Evolutionary conservation across 441 rosid genomes (phyloP).

Genomic region (Flueggea neowawraea): DNA sequence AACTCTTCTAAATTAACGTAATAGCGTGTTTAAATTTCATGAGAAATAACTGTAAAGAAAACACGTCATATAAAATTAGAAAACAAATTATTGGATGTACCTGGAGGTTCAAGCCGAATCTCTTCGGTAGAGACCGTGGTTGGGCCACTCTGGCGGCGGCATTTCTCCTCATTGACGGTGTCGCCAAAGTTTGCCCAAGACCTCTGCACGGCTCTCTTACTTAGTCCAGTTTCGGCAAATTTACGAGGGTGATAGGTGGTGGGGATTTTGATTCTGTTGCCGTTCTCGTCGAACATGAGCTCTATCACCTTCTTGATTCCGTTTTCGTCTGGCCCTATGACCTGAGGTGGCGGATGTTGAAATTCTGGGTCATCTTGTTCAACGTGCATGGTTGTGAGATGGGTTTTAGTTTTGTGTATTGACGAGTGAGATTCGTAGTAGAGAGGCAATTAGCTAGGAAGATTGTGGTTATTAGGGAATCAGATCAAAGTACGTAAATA

Average conservation of each 20-base stretch:
- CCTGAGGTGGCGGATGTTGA: slow-evolving; percentile 64
- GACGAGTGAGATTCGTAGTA: no score
- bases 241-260: slow-evolving; percentile 64
- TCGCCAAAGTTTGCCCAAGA: slow-evolving; percentile 83
- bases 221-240: slow-evolving; percentile 60
- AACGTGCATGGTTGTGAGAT: no score
- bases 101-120: slow-evolving; percentile 60
- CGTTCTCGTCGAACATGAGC: slow-evolving; percentile 68
- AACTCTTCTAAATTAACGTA: no score
- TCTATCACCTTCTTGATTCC: slow-evolving; percentile 73
- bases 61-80: no score
- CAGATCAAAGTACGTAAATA: no score
- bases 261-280: slow-evolving; percentile 58
- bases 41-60: no score
- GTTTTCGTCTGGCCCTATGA: slow-evolving; percentile 71
- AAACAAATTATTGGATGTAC: slow-evolving; percentile 6
- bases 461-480: no score
- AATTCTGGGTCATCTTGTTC: slow-evolving; percentile 66
- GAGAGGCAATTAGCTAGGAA: no score
- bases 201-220: slow-evolving; percentile 64
- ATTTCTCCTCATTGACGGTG: slow-evolving; percentile 69
- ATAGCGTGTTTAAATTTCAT: no score
- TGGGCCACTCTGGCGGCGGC: slow-evolving; percentile 33
- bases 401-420: no score
- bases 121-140: slow-evolving; percentile 89